Evolutionary conservation across 768 basidiomycete genomes (phyloP), one percentile per base, ranked within the genome.

Genomic region (Leucosporidium yakuticum): DNA sequence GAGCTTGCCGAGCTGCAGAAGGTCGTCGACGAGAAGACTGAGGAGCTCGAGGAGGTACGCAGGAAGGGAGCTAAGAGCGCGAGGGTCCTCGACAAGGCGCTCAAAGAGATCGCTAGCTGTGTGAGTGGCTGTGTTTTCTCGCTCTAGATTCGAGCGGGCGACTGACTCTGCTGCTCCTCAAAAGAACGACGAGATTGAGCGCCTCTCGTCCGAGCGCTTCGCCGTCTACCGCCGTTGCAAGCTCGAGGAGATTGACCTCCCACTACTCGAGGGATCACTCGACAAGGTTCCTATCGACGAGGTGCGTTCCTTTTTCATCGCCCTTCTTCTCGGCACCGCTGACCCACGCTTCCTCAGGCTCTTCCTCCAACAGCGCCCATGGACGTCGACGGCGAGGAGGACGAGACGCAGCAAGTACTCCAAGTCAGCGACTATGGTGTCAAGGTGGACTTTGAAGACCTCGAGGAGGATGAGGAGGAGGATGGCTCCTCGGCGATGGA

Each of bases 231-330:
- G 94, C 21, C 90, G 90, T 76, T 97, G 95, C 79, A 85, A 92
- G 70, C 82, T 99, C 54, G 96, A 99, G 70, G 93, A 96, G 74
- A 88, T 97, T 73, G 84, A 84, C 67, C 78, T 99, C 23, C 93
- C 95, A 0, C 80, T 98, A 19, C 73, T 83, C 20, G 78, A 83
- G 63, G 96, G 95, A 9, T 84, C 85, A 75, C 80, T 98, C 63
- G 87, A 85, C 78, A 85, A 89, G 73, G 90, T 98, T 3, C 90
- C 95, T 0, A 89, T 98, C 85, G 93, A 97, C 76, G 96, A 97
- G 14, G 85, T 92, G 31, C 44, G 3, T n/a, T n/a, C n/a, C n/a
- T n/a, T 58, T n/a, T n/a, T n/a, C n/a, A 39, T n/a, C 50, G 6
- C 9, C 36, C 27, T n/a, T 36, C 48, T 53, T 32, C 64, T 76